phyloP scores from a whole-genome alignment of 202 grass and related monocot species.

The Carex arenaria region DNA sequence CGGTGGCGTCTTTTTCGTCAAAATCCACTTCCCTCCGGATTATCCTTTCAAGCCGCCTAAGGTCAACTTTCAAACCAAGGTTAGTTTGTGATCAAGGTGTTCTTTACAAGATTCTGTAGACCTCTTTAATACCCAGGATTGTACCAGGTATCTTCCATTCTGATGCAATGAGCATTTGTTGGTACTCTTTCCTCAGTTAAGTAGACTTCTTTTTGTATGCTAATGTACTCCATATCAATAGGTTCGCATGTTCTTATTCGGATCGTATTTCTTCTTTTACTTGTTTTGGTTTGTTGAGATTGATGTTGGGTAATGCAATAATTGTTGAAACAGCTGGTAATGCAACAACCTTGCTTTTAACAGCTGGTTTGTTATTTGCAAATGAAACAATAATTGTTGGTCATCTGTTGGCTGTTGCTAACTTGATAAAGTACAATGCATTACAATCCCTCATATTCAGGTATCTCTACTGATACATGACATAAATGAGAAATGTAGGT shows the following conservation, averaged over 20 bases:
- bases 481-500: conserved; percentile 40
- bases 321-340: not conserved
- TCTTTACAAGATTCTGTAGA: not conserved
- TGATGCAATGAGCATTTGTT: not conserved
- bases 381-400: not conserved
- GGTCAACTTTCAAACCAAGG: conserved; percentile 89
- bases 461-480: not conserved
- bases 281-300: not conserved
- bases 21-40: conserved; percentile 89
- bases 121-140: not conserved
- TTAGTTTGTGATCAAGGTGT: conserved; percentile 24
- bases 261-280: not conserved
- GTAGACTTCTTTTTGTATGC: not conserved
- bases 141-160: not conserved
- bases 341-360: not conserved
- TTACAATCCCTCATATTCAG: not conserved
- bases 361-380: not conserved
- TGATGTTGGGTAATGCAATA: not conserved
- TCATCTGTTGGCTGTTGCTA: not conserved
- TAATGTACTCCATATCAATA: not conserved
- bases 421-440: not conserved
- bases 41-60: conserved; percentile 90
- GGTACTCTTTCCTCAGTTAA: not conserved
- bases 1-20: conserved; percentile 77
- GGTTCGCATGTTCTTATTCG: not conserved